A percentile compares a stretch with the other conserved stretches of the same genome.
Evolutionary conservation across 2,329 filamentous ascomycete genomes (phyloP).

Genomic region (Colletotrichum chlorophyti): DNA sequence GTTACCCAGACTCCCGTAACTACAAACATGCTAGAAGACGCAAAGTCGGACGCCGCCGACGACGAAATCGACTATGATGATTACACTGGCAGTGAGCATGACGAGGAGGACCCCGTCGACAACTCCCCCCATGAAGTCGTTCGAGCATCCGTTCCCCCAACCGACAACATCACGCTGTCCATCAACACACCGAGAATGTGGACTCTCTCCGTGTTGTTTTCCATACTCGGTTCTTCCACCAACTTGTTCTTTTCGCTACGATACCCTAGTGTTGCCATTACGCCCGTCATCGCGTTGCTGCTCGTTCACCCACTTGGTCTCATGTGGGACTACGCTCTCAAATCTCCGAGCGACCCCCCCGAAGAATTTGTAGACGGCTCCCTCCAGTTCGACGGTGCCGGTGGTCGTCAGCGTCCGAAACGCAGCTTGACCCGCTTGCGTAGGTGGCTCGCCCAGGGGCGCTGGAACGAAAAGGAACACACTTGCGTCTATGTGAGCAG

Average conservation of each 20-base stretch:
- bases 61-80: slow-evolving; percentile 37
- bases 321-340: slow-evolving; percentile 77
- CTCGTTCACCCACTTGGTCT: slow-evolving; percentile 85
- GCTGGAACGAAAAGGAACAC: slow-evolving; percentile 89
- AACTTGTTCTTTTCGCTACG: slow-evolving; percentile 89
- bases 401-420: slow-evolving; percentile 4
- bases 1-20: slow-evolving; percentile 55
- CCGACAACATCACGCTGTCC: slow-evolving; percentile 78
- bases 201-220: slow-evolving; percentile 80
- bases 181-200: slow-evolving; percentile 92
- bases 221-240: slow-evolving; percentile 80
- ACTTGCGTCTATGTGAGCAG: slow-evolving; percentile 89
- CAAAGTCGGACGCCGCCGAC: slow-evolving; percentile 30
- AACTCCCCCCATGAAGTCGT: slow-evolving; percentile 82
- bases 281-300: slow-evolving; percentile 84
- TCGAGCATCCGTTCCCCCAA: slow-evolving; percentile 78
- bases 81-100: slow-evolving; percentile 42
- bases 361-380: slow-evolving; percentile 46
- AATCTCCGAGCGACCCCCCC: slow-evolving; percentile 43
- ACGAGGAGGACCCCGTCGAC: slow-evolving; percentile 62
- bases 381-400: slow-evolving; percentile 16
- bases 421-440: slow-evolving; percentile 53
- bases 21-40: slow-evolving; percentile 51
- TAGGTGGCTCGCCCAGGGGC: slow-evolving; percentile 79
- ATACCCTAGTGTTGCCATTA: slow-evolving; percentile 90